Evolutionary conservation across 1,284 basidiomycete genomes (phyloP).

Genomic region (Vanrija humicola): DNA sequence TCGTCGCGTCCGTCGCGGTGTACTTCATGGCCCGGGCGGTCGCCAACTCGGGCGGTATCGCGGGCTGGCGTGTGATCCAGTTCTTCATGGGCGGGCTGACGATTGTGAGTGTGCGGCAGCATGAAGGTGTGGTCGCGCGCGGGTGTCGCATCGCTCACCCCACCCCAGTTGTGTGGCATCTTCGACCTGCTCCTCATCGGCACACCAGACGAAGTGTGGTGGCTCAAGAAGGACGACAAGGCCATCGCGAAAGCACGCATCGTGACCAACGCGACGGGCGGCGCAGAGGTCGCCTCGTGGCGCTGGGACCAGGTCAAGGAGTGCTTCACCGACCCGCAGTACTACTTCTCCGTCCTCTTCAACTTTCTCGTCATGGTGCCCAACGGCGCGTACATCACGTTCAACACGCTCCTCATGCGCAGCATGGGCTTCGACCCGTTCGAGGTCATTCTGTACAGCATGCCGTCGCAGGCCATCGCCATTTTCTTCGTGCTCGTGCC

Average conservation of each 20-base stretch:
- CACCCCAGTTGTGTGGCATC: neutral
- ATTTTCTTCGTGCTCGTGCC: constrained; percentile 13
- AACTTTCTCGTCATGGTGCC: constrained; percentile 26
- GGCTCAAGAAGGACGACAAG: constrained; percentile 27
- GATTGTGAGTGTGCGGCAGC: constrained; percentile 6
- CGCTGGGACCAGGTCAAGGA: constrained; percentile 24
- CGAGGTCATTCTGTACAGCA: constrained; percentile 18
- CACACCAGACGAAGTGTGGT: constrained; percentile 30
- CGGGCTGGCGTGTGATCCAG: constrained; percentile 25
- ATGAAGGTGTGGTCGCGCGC: too few species aligned
- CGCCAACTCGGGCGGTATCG: constrained; percentile 5
- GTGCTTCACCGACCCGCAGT: constrained; percentile 29
- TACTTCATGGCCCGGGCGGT: neutral
- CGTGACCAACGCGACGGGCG: constrained; percentile 22
- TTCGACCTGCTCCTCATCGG: constrained; percentile 21
- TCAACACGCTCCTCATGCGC: constrained; percentile 7
- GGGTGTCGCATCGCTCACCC: too few species aligned
- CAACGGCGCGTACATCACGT: constrained; percentile 28
- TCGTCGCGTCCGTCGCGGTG: neutral
- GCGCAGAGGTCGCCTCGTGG: constrained; percentile 20
- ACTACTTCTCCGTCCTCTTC: constrained; percentile 20
- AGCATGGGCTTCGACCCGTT: constrained; percentile 7
- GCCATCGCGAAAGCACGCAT: constrained; percentile 28
- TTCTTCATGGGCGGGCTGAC: constrained; percentile 25
- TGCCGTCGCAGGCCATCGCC: constrained; percentile 18